A percentile compares a stretch with the other conserved stretches of the same genome.
Evolutionary conservation across 371 early-diverging fungal species (phyloP).

Genomic region (Catenaria anguillulae): DNA sequence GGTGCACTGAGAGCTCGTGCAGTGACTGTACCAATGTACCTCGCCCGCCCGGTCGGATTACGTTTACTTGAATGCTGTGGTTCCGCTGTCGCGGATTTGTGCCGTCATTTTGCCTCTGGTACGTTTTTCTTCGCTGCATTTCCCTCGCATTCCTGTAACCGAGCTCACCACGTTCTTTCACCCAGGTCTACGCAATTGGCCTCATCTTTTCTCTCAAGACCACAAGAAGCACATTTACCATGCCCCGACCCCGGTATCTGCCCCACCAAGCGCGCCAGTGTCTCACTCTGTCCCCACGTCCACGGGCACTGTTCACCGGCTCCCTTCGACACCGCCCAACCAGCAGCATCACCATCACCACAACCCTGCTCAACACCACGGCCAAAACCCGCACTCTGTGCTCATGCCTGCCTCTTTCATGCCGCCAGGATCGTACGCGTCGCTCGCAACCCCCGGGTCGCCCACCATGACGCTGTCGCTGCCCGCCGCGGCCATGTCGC

Average conservation of each 20-base stretch:
- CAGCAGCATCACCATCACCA: not conserved
- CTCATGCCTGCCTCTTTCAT: no score
- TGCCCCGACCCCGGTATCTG: conserved; percentile 16
- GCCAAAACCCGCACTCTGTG: no score
- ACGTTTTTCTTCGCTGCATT: no score
- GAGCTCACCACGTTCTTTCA: no score
- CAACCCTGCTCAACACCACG: not conserved
- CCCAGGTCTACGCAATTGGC: conserved; percentile 69
- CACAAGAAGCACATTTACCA: conserved; percentile 81
- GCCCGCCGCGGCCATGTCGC: no score
- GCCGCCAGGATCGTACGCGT: no score
- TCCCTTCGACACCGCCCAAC: no score
- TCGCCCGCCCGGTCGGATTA: not conserved
- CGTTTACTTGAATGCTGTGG: not conserved
- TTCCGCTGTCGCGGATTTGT: conserved; percentile 75
- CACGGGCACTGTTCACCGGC: no score
- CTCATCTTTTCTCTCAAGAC: conserved; percentile 85
- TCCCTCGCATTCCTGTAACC: no score
- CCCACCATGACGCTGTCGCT: not conserved
- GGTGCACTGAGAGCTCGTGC: conserved; percentile 24
- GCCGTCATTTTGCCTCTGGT: conserved; percentile 63
- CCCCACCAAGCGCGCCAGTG: conserved; percentile 10
- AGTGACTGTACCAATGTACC: not conserved
- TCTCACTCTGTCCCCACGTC: no score
- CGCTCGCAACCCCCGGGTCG: not conserved